These are phyloP conservation scores for Macroventuria anomochaeta DNA, from an alignment of 2,329 filamentous ascomycete species.

Conservation along the genomic window DNA sequence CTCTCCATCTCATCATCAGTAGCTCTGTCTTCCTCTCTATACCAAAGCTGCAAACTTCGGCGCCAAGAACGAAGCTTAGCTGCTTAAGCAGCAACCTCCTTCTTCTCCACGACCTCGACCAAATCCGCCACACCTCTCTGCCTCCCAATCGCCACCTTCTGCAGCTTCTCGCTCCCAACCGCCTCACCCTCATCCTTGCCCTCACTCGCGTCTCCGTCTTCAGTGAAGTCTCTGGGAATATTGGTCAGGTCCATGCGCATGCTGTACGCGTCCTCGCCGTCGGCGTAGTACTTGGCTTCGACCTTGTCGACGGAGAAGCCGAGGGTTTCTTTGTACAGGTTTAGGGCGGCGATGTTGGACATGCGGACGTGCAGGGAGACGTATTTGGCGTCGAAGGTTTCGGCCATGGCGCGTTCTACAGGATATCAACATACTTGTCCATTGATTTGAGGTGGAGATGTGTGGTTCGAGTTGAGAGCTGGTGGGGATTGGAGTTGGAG, in stretches of 20 bases:
- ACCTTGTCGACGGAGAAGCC: conserved; percentile 53
- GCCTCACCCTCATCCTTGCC: conserved; percentile 47
- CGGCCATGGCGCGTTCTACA: conserved; percentile 91
- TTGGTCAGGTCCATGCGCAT: conserved; percentile 85
- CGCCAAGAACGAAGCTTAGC: no score
- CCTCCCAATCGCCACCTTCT: conserved; percentile 82
- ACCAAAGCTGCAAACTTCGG: no score
- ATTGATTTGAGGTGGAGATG: no score
- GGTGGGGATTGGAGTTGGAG: not conserved
- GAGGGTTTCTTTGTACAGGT: conserved; percentile 79
- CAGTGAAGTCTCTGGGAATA: conserved; percentile 60
- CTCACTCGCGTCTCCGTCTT: conserved; percentile 50
- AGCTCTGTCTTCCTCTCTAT: no score
- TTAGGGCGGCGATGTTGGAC: conserved; percentile 88
- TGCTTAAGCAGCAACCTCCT: conserved; percentile 58
- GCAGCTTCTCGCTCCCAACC: conserved; percentile 53
- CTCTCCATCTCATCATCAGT: no score
- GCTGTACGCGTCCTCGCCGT: conserved; percentile 93
- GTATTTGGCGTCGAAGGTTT: conserved; percentile 89
- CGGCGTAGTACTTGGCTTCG: conserved; percentile 92
- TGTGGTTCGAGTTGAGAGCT: no score
- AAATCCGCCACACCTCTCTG: conserved; percentile 78
- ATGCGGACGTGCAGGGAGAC: conserved; percentile 96
- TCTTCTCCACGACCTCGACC: conserved; percentile 76
- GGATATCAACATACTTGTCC: no score